These are phyloP conservation scores for Bombardia bombarda DNA, from an alignment of 495 filamentous ascomycete genomes.

Conservation along the genomic window DNA sequence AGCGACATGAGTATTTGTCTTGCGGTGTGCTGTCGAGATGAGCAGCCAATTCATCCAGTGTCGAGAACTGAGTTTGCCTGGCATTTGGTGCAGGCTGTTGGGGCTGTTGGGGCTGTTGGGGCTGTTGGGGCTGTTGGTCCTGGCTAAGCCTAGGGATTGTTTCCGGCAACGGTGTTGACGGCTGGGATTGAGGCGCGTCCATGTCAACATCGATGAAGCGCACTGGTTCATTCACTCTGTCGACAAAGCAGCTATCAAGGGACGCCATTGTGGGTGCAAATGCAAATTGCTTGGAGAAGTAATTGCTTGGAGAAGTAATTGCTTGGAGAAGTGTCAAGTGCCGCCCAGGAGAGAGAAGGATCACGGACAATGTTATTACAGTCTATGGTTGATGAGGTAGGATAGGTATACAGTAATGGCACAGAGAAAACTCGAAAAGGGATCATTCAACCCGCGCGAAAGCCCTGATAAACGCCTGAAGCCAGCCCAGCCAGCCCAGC, in stretches of 20 bases:
- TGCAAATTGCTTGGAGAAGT: neutral
- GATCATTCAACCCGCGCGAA: no score
- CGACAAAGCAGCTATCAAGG: constrained; percentile 17
- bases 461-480: no score
- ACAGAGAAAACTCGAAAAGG: no score
- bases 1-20: constrained; percentile 16
- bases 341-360: no score
- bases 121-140: neutral
- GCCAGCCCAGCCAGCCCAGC: no score
- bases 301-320: no score
- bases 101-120: neutral
- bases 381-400: no score
- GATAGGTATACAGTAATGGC: no score
- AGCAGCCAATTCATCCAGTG: constrained; percentile 9
- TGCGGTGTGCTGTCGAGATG: constrained; percentile 1
- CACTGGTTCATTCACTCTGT: constrained; percentile 15
- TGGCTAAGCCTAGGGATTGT: no score
- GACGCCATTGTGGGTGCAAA: constrained; percentile 11
- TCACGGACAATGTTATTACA: no score
- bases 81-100: neutral
- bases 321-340: no score
- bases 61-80: constrained; percentile 3
- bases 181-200: neutral
- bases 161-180: no score
- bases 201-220: constrained; percentile 16